Base-by-base conservation (phyloP, 768 basidiomycete genomes). In the Grammothele lineata region DNA sequence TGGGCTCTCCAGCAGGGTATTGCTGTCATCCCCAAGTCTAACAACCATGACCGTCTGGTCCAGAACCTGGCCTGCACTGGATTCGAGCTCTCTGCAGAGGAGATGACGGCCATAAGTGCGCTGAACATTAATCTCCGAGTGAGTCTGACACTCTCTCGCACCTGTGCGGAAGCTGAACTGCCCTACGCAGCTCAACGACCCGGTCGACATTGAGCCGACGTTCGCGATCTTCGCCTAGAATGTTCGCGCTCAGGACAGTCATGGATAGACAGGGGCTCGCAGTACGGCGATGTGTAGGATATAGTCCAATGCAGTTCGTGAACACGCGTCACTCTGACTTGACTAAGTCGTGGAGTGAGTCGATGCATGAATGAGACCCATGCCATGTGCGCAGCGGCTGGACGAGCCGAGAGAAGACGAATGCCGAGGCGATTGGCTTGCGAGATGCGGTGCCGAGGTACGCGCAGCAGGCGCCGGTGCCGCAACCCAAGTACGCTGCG, bases 41-140 rank as follows among this genome's bases (percentile, higher is more conserved):
- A 67, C 62, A 63, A 63, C 48, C 58, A 58, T 23, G 51, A 62
- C 11, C 70, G 75, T 22, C 55, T 75, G 47, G 55, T 58, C 17
- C 56, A 69, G 53, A 80, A 80, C 68, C 55, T 84, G 54, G 59
- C 72, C 35, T 70, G 69, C 59, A 62, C 66, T 49, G 61, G 61
- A 26, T 75, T 76, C 51, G 65, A 80, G 53, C 71, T 92, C 37
- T 64, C 74, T 6, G 69, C 73, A n/a, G 70, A 70, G 2, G 84
- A 90, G 47, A 64, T 88, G 21, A 67, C 76, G 39, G 56, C 54
- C 15, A 80, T 92, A 57, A 77, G 70, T 53, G 62, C 64, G 3
- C 67, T 92, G 61, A 83, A 91, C 66, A 66, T 67, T 40, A 74
- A 80, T 59, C 62, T 80, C 56, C 76, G 85, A 64, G 85, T 87